Conservation (phyloP, 2,329 filamentous ascomycete genomes). For the Claviceps paspali region DNA sequence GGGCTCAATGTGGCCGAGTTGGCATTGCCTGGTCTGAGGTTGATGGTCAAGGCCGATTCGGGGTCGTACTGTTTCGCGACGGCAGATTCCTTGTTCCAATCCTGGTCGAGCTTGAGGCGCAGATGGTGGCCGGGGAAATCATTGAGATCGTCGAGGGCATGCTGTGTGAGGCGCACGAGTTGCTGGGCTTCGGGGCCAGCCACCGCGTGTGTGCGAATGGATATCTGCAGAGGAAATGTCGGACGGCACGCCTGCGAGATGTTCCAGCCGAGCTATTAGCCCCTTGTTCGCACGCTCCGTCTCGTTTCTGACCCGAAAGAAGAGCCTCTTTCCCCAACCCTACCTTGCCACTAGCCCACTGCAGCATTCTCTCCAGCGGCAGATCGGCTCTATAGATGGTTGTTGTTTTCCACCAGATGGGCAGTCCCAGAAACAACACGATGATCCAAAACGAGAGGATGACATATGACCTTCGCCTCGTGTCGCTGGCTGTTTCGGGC, state of each 20-base stretch:
- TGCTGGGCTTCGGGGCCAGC: slow-evolving; percentile 53
- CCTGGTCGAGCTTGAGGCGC: slow-evolving; percentile 27
- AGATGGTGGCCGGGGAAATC: slow-evolving; percentile 77
- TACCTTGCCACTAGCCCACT: slow-evolving; percentile 86
- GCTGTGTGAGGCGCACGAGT: slow-evolving; percentile 67
- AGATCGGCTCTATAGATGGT: slow-evolving; percentile 77
- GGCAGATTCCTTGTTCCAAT: slow-evolving; percentile 4
- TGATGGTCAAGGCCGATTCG: slow-evolving; percentile 51
- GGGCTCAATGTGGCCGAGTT: slow-evolving; percentile 50
- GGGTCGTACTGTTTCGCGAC: slow-evolving; percentile 23
- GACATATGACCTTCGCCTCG: slow-evolving; percentile 55
- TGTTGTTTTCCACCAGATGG: slow-evolving; percentile 93
- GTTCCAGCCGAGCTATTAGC: slow-evolving; percentile 4
- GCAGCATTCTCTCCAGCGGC: slow-evolving; percentile 69
- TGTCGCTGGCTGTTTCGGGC: slow-evolving; percentile 56
- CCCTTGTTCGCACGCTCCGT: no score
- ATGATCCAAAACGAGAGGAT: slow-evolving; percentile 85
- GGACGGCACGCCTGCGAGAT: slow-evolving; percentile 65
- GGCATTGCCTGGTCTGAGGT: slow-evolving; percentile 48
- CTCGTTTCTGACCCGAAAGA: no score
- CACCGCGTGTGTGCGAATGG: slow-evolving; percentile 54
- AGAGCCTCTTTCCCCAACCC: slow-evolving; percentile 9
- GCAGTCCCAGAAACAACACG: slow-evolving; percentile 67
- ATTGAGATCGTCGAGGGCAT: slow-evolving; percentile 72
- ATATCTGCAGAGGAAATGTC: slow-evolving; percentile 74